These are phyloP conservation scores for Irpex rosettiformis DNA, from an alignment of 1,284 basidiomycete species.

Conservation along the genomic window DNA sequence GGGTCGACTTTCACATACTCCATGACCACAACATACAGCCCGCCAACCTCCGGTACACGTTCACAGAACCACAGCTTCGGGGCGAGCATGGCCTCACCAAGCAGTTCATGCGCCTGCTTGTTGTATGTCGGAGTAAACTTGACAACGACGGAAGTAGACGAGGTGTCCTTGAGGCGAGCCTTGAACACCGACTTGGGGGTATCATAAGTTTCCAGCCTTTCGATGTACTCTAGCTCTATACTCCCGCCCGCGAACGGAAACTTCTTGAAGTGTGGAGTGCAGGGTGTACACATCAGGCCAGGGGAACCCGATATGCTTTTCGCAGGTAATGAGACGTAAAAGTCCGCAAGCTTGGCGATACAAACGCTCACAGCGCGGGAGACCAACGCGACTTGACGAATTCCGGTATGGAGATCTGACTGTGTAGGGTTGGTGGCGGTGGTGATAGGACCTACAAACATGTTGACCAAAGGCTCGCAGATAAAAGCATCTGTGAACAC, in stretches of 20 bases:
- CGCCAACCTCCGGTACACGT: neutral
- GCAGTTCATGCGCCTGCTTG: conserved; percentile 2
- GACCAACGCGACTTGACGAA: neutral
- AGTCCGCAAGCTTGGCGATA: neutral
- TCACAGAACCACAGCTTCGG: conserved; percentile 5
- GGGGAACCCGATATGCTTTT: neutral
- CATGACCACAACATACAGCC: conserved; percentile 9
- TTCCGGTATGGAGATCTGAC: neutral
- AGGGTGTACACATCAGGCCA: neutral
- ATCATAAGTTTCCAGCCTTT: too few species aligned
- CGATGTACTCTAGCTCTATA: neutral
- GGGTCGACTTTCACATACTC: conserved; percentile 3
- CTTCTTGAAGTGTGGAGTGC: neutral
- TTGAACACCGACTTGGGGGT: too few species aligned
- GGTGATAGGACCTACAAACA: neutral
- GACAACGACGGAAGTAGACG: neutral
- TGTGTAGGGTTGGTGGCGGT: neutral
- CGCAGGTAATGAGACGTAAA: neutral
- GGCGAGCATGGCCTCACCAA: neutral
- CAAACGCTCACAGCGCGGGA: neutral
- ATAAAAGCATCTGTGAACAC: conserved; percentile 15
- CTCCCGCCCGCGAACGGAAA: neutral
- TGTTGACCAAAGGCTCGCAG: conserved; percentile 6
- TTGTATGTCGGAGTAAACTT: conserved; percentile 6
- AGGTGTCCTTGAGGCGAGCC: neutral